Base-by-base conservation (phyloP, 257 asterid genomes). In the Ophiorrhiza pumila region DNA sequence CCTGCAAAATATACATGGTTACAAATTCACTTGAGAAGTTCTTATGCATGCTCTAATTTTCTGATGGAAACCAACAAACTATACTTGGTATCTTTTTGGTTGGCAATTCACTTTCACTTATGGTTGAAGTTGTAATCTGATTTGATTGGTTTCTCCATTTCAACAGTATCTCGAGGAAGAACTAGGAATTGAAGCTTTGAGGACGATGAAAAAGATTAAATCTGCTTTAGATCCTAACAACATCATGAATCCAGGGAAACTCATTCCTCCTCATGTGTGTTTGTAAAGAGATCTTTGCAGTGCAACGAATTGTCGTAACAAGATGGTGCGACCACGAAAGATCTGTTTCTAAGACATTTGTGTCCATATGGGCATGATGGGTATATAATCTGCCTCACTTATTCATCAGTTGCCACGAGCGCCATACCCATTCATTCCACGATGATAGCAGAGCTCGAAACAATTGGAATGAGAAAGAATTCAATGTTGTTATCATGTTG, bases 231-330 rank as follows among this genome's bases (percentile, higher is more conserved):
- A 94, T 81, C 97, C 97, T 17, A 91, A 88, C 76, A 79, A 68
- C 71, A 88, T 91, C 79, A 90, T 94, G 99, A 94, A 94, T 78
- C 99, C 99, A 4, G 97, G 97, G 76, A 94, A 94, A 77, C 95
- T 94, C 80, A 91, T 91, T 65, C 96, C 99, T 66, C 92, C 96
- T 13, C 93, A 90, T 77, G 88, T 94, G 47, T 91, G 97, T 78
- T 71, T 91, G 65, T 91, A 68, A 69, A 43, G 12, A 72, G 68
- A 22, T 32, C 37, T 2, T 41, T 47, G 0, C 37, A 4, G 29
- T 14, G 31, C 12, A 55, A 23, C n/a, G 25, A 1, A 4, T 4
- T 67, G 58, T 31, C 41, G 71, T 17, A 55, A 35, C 41, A 41
- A 1, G 23, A 23, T 59, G 46, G 3, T 29, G 15, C 45, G 22